Conservation (phyloP, 2,329 filamentous ascomycete genomes). For the Fusarium begoniae region DNA sequence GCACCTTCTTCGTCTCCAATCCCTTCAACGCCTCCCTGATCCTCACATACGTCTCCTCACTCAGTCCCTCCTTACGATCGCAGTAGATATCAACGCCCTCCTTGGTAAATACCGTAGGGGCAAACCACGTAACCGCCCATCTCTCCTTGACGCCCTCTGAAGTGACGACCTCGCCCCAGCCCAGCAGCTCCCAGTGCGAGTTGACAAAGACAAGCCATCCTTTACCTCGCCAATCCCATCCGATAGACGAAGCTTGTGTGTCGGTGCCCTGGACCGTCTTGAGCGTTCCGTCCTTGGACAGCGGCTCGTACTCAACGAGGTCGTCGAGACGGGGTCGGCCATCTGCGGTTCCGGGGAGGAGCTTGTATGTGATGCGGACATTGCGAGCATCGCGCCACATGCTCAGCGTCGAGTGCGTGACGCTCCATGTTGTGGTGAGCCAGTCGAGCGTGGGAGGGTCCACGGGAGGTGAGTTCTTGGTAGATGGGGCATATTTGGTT, state of each 20-base stretch:
- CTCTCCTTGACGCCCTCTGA: conserved; percentile 57
- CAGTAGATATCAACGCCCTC: conserved; percentile 84
- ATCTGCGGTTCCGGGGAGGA: conserved; percentile 54
- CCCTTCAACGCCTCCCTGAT: conserved; percentile 63
- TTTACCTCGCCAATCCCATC: conserved; percentile 82
- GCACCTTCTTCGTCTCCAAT: conserved; percentile 63
- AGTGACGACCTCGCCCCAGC: conserved; percentile 68
- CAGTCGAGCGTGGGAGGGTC: conserved; percentile 62
- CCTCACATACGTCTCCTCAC: conserved; percentile 61
- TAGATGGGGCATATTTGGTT: conserved; percentile 56
- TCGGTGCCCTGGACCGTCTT: conserved; percentile 75
- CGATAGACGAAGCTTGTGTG: conserved; percentile 50
- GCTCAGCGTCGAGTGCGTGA: conserved; percentile 77
- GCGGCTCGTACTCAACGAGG: conserved; percentile 74
- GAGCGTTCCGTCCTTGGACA: conserved; percentile 56
- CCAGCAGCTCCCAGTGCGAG: conserved; percentile 84
- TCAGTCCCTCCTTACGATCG: conserved; percentile 68
- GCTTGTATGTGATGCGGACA: conserved; percentile 79
- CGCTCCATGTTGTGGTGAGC: conserved; percentile 74
- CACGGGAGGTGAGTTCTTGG: conserved; percentile 43
- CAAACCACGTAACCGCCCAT: conserved; percentile 88
- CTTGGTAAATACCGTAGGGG: conserved; percentile 82
- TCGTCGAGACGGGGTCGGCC: conserved; percentile 69
- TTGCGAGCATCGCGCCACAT: conserved; percentile 87
- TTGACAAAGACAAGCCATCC: conserved; percentile 77